Evolutionary conservation across 306 rosid species (phyloP).

Genomic region (Acacia melanoxylon): DNA sequence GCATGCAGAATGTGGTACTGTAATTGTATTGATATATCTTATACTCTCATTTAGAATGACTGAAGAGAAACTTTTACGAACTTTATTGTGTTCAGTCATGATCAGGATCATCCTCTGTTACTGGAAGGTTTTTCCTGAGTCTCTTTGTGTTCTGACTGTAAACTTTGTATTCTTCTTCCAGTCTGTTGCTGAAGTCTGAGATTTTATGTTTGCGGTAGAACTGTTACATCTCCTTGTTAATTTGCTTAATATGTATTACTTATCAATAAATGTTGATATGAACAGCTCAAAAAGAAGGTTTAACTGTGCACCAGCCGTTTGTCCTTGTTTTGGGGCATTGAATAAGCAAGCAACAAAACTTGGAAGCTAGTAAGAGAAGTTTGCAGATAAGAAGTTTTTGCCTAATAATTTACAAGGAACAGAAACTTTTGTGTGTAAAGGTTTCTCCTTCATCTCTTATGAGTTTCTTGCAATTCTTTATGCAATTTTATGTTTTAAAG

Average conservation of each 20-base stretch:
- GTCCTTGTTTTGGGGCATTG: constrained; percentile 21
- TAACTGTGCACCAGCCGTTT: constrained; percentile 33
- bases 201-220: not conserved
- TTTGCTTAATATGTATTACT: constrained; percentile 18
- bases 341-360: constrained; percentile 26
- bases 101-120: not conserved
- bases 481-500: constrained; percentile 12
- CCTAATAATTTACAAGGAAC: constrained; percentile 24
- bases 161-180: not conserved
- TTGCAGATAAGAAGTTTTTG: constrained; percentile 32
- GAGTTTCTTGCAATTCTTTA: constrained; percentile 18
- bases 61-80: constrained; percentile 15
- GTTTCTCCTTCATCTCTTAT: constrained; percentile 26
- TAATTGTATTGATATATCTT: not conserved
- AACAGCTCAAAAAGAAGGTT: constrained; percentile 71
- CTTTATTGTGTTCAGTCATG: constrained; percentile 24
- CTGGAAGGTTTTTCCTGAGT: constrained; percentile 15
- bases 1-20: constrained; percentile 84
- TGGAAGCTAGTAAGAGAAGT: constrained; percentile 31
- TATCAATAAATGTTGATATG: constrained; percentile 24
- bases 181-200: constrained; percentile 1
- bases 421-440: constrained; percentile 23
- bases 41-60: constrained; percentile 2
- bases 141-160: constrained; percentile 20
- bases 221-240: constrained; percentile 20